Conservation (phyloP, 345 rosid species). For the Syzygium aqueum region DNA sequence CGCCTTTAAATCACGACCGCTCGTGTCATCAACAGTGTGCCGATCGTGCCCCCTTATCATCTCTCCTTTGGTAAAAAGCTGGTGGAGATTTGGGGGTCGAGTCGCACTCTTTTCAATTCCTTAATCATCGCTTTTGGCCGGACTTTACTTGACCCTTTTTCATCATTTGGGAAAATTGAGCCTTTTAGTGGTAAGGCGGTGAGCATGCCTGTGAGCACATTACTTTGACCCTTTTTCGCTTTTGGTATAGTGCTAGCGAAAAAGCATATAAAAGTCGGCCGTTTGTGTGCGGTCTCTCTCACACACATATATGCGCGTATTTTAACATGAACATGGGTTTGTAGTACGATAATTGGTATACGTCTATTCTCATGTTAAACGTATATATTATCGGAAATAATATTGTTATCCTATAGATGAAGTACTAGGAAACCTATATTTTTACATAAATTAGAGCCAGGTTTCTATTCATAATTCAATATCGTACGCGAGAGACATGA, state of each 20-base stretch:
- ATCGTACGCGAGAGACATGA: too few relatives aligned
- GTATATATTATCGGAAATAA: background rate
- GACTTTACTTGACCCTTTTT: too few relatives aligned
- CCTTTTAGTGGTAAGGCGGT: background rate
- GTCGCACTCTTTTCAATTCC: background rate
- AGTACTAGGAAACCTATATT: rapidly evolving
- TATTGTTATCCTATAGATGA: background rate
- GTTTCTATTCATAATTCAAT: too few relatives aligned
- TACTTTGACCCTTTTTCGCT: background rate
- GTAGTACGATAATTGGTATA: rapidly evolving
- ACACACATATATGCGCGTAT: too few relatives aligned
- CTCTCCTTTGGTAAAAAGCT: background rate
- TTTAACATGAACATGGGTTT: background rate
- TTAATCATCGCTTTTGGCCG: background rate
- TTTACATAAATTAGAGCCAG: too few relatives aligned
- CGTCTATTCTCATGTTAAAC: background rate
- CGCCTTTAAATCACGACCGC: background rate
- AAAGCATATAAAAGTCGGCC: background rate
- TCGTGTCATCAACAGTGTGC: background rate
- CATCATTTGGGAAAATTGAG: background rate
- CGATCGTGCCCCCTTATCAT: background rate
- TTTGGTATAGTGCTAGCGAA: background rate
- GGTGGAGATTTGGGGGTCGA: background rate
- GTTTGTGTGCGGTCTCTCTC: background rate
- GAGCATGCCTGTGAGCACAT: background rate